Evolutionary conservation across 208 protist species (phyloP).

Genomic region (Paratrypanosoma confusum): DNA sequence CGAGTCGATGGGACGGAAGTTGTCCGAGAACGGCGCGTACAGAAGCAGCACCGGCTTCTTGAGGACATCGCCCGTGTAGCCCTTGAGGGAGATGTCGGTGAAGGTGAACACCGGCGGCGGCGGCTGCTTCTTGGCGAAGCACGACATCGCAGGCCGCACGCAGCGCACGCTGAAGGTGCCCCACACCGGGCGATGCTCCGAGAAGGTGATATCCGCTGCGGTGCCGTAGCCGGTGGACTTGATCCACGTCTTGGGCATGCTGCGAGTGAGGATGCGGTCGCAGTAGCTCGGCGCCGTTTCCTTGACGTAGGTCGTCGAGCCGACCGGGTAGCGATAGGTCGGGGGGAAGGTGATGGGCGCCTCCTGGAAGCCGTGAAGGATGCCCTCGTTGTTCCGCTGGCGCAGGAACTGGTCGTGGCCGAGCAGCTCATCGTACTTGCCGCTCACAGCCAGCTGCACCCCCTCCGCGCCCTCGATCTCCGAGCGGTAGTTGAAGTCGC

Average conservation of each 20-base stretch:
- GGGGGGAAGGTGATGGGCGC: conserved; percentile 44
- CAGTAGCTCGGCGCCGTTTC: conserved; percentile 18
- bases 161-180: conserved; percentile 19
- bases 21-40: conserved; percentile 9
- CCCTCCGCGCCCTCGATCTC: conserved; percentile 10
- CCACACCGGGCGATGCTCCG: conserved; percentile 18
- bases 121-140: conserved; percentile 15
- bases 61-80: conserved; percentile 10
- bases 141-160: conserved; percentile 21
- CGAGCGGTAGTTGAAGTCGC: conserved; percentile 34
- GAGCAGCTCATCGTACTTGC: conserved; percentile 20
- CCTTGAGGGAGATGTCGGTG: conserved; percentile 8
- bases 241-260: conserved; percentile 14
- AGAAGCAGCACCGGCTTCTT: conserved; percentile 19
- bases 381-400: conserved; percentile 15
- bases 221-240: conserved; percentile 19
- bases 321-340: conserved; percentile 52
- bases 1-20: conserved; percentile 2
- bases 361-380: conserved; percentile 41
- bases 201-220: conserved; percentile 5
- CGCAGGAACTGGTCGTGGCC: conserved; percentile 35
- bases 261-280: conserved; percentile 20
- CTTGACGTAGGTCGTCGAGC: conserved; percentile 6
- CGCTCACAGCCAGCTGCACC: conserved; percentile 5
- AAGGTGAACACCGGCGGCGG: conserved; percentile 20